Evolutionary conservation across 371 early-diverging fungal species (phyloP).

Genomic region (Sporodiniella umbellata): DNA sequence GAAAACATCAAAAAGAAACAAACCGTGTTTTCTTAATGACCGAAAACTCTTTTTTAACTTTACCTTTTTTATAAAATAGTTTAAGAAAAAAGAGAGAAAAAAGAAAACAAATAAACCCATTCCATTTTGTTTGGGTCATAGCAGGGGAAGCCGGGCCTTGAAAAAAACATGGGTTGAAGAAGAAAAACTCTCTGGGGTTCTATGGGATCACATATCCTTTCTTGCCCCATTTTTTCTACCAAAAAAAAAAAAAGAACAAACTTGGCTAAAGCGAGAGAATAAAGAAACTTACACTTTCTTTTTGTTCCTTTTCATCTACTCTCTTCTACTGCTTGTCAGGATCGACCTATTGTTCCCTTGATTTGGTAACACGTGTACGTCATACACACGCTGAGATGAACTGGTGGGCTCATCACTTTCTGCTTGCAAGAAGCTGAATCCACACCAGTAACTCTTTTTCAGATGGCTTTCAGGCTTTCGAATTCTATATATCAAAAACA

Average conservation of each 20-base stretch:
- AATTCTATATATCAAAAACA: too few relatives aligned
- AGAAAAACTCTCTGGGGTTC: neutral
- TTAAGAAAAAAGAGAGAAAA: conserved; percentile 5
- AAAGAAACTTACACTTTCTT: too few relatives aligned
- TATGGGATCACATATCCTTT: neutral
- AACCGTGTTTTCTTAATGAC: neutral
- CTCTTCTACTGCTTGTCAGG: too few relatives aligned
- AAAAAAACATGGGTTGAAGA: neutral
- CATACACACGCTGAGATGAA: too few relatives aligned
- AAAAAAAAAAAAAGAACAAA: neutral
- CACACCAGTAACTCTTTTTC: too few relatives aligned
- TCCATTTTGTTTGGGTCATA: conserved; percentile 4
- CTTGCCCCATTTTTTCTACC: neutral
- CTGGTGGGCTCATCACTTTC: too few relatives aligned
- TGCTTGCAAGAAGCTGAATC: too few relatives aligned
- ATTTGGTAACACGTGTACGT: too few relatives aligned
- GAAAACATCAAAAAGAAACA: neutral
- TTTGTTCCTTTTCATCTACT: too few relatives aligned
- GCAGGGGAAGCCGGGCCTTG: neutral
- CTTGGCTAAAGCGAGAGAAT: too few relatives aligned
- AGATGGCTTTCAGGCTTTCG: too few relatives aligned
- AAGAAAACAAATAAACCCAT: conserved; percentile 3
- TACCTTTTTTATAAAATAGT: neutral
- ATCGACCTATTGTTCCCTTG: too few relatives aligned
- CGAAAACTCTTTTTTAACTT: neutral